phyloP scores from a whole-genome alignment of 1,284 basidiomycete genomes.

The Malassezia brasiliensis region DNA sequence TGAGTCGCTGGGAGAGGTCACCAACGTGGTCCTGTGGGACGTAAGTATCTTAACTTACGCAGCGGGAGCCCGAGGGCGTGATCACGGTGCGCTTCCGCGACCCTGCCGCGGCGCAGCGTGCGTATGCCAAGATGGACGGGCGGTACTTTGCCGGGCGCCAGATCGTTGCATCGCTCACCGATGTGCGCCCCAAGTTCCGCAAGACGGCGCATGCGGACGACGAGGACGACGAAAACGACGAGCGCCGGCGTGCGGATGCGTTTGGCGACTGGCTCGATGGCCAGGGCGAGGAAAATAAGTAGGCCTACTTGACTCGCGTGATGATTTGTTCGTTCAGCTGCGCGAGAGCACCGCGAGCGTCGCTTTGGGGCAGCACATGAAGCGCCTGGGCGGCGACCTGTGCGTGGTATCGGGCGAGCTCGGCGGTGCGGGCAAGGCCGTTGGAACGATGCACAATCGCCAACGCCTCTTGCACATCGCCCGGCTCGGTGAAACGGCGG shows the following conservation, averaged over 20 bases:
- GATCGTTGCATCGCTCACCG: conserved; percentile 69
- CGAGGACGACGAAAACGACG: conserved; percentile 9
- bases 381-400: conserved; percentile 27
- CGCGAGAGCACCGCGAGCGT: conserved; percentile 37
- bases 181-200: conserved; percentile 69
- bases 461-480: conserved; percentile 71
- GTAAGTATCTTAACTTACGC: conserved; percentile 11
- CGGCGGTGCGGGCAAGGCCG: conserved; percentile 35
- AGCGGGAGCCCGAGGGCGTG: conserved; percentile 86
- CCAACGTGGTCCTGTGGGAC: conserved; percentile 91
- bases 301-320: conserved; percentile 30
- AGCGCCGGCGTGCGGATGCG: conserved; percentile 12
- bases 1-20: conserved; percentile 76
- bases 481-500: conserved; percentile 69
- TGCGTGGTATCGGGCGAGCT: conserved; percentile 38
- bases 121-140: conserved; percentile 77
- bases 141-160: conserved; percentile 78
- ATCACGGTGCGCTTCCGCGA: conserved; percentile 95
- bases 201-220: conserved; percentile 18
- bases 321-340: conserved; percentile 34
- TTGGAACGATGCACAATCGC: conserved; percentile 27
- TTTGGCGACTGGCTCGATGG: conserved; percentile 32
- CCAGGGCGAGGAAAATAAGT: conserved; percentile 1
- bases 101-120: conserved; percentile 43
- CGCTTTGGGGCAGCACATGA: conserved; percentile 25